Evolutionary conservation across 768 basidiomycete species (phyloP), one percentile per base, ranked within the genome.

Genomic region (Tylopilus intermedius): DNA sequence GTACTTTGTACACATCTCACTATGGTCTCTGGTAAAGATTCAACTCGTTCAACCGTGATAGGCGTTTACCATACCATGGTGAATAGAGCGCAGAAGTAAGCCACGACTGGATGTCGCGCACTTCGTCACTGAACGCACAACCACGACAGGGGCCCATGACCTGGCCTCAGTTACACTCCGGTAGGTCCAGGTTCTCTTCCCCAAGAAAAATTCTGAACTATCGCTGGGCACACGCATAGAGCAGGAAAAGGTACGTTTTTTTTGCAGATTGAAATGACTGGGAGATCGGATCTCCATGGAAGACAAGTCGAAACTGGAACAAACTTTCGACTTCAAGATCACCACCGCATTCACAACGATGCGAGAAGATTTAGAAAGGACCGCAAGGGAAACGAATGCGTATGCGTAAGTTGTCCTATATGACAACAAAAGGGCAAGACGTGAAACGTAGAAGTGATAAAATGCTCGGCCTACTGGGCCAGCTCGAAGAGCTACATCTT

Each of bases 331-430:
- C 42, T 53, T 22, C 11, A 59, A 35, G 40, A 50, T 63, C 29
- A 14, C 57, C 32, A 50, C 54, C 32, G 51, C 47, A 4, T 71
- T 69, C 50, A 30, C 49, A 13, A 29, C 29, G 37, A 43, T 52
- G 49, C 57, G 54, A 26, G 50, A 55, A 13, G 53, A 57, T 35
- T 39, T 54, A 38, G 49, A 50, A 45, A 46, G 35, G 33, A 49
- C 56, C 2, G 53, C 47, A 7, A 57, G 27, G 39, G 74, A 71
- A 42, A 67, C 71, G 11, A 58, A 67, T 26, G 18, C 51, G 1
- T 59, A 67, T 45, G 55, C 56, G 67, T 71, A 56, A 57, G 69
- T 44, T n/a, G 33, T 41, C 43, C 33, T 43, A 9, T 27, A 26
- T 47, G 9, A 11, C 30, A 22, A 30, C 32, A 11, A 8, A 14